phyloP scores from a whole-genome alignment of 441 rosid genomes.

The Manihot esculenta region DNA sequence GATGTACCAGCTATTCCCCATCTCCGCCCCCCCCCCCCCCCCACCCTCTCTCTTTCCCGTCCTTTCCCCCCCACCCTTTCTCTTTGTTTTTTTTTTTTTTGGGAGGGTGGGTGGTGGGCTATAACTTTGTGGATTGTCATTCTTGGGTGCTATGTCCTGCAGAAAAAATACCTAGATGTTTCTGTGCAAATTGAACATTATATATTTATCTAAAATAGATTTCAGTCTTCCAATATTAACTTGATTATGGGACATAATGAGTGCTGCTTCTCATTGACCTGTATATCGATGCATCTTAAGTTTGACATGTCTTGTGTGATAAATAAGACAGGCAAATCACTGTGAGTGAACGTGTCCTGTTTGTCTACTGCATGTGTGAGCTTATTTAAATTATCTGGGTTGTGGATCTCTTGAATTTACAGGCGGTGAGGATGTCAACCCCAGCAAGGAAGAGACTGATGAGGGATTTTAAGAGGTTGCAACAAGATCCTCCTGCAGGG shows the following conservation, averaged over 20 bases:
- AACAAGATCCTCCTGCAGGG: slow-evolving; percentile 71
- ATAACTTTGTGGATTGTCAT: too few species aligned
- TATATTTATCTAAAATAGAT: not conserved
- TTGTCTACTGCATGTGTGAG: not conserved
- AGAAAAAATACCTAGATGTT: too few species aligned
- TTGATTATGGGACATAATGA: too few species aligned
- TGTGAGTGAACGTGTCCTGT: not conserved
- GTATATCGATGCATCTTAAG: not conserved
- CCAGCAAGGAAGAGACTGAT: slow-evolving; percentile 70
- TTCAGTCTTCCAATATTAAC: too few species aligned
- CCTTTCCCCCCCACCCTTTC: too few species aligned
- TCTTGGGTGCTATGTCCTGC: too few species aligned
- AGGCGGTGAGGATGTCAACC: slow-evolving; percentile 51
- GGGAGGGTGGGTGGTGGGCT: too few species aligned
- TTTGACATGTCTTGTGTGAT: not conserved
- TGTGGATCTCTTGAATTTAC: not conserved
- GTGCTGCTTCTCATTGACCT: not conserved
- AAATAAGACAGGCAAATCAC: not conserved
- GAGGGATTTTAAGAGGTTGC: slow-evolving; percentile 75
- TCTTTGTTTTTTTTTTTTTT: too few species aligned
- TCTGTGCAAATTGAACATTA: too few species aligned
- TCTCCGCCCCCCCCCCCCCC: too few species aligned
- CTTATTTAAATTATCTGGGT: not conserved
- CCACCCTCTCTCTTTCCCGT: too few species aligned
- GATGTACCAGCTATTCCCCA: too few species aligned